These are phyloP conservation scores for Medicago arabica DNA, from an alignment of 306 rosid genomes.

Conservation along the genomic window DNA sequence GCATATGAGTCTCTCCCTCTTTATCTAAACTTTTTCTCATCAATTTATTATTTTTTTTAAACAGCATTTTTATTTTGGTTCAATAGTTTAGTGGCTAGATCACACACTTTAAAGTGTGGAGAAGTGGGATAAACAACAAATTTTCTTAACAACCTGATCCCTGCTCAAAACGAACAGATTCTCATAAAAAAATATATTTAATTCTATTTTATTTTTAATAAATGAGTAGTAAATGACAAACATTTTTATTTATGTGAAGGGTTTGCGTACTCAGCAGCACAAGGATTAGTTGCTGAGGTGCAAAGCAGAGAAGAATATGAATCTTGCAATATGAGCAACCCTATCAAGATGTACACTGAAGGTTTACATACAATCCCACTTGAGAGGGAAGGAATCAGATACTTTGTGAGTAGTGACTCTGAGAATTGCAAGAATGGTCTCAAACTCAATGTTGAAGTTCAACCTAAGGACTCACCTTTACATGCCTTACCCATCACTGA, in stretches of 20 bases:
- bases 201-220: no score
- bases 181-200: no score
- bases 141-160: no score
- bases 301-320: slow-evolving; percentile 71
- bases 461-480: slow-evolving; percentile 43
- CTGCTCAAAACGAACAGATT: no score
- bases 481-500: neutral
- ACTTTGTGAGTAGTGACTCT: slow-evolving; percentile 63
- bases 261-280: slow-evolving; percentile 71
- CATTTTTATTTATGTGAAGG: slow-evolving; percentile 50
- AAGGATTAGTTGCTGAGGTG: slow-evolving; percentile 64
- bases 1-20: no score
- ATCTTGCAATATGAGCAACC: slow-evolving; percentile 67
- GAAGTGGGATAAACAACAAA: no score
- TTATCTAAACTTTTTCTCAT: no score
- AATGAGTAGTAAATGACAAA: no score
- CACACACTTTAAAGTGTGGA: no score
- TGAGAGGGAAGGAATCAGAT: slow-evolving; percentile 70
- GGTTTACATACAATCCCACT: slow-evolving; percentile 68
- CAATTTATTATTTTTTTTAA: no score
- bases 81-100: no score
- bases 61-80: no score
- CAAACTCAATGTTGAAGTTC: slow-evolving; percentile 65
- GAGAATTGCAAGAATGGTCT: slow-evolving; percentile 74
- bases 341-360: slow-evolving; percentile 69